Conservation (phyloP, 495 filamentous ascomycete species). For the Penicillium parvum region DNA sequence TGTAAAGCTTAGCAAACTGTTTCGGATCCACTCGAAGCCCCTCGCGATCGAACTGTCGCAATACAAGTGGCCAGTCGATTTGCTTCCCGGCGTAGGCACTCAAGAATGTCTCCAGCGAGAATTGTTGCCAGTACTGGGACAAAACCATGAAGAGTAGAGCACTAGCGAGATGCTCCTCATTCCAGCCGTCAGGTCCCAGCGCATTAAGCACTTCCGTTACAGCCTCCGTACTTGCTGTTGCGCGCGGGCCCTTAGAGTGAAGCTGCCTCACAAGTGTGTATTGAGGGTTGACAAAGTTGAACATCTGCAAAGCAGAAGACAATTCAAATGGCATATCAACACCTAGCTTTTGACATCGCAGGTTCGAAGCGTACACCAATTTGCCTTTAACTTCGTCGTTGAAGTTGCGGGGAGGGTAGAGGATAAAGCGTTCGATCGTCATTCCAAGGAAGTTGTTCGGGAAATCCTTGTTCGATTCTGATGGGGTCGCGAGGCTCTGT, state of each 20-base stretch:
- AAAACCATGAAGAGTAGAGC: conserved; percentile 80
- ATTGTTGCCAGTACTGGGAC: conserved; percentile 59
- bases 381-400: conserved; percentile 67
- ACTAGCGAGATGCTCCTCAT: conserved; percentile 75
- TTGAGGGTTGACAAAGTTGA: conserved; percentile 60
- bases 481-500: conserved; percentile 57
- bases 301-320: conserved; percentile 66
- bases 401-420: conserved; percentile 77
- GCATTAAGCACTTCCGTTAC: conserved; percentile 60
- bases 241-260: conserved; percentile 64
- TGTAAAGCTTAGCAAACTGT: conserved; percentile 77
- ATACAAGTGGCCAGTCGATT: conserved; percentile 77
- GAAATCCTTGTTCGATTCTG: conserved; percentile 59
- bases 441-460: conserved; percentile 62
- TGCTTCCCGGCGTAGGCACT: conserved; percentile 53
- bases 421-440: conserved; percentile 75
- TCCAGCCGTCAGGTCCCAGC: conserved; percentile 63
- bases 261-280: conserved; percentile 72
- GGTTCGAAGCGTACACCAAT: conserved; percentile 59
- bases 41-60: conserved; percentile 79
- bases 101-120: conserved; percentile 71
- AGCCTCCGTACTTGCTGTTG: conserved; percentile 49
- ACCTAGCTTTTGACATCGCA: conserved; percentile 61
- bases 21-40: conserved; percentile 65
- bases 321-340: conserved; percentile 65